Evolutionary conservation across 2,329 filamentous ascomycete genomes (phyloP), one percentile per base, ranked within the genome.

Genomic region (Stagonosporopsis tanaceti): DNA sequence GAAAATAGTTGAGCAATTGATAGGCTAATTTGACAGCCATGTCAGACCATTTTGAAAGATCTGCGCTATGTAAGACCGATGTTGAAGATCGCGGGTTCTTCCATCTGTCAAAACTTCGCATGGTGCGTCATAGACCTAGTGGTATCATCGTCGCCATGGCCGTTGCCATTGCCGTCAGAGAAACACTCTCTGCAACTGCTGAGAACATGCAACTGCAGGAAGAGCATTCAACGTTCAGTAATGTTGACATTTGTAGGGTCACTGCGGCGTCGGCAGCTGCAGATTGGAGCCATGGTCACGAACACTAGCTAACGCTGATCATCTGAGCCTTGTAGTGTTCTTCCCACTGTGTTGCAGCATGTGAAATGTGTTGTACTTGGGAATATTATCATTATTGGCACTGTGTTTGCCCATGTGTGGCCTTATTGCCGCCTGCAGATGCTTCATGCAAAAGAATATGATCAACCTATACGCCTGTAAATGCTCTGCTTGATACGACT

Each of bases 381-480:
- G n/a, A 24, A 8, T 25, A 48, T 50, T 57, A 57, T 45, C 25
- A 57, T 57, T 57, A 53, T 20, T 2, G 37, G 27, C 32, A 44
- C 4, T 12, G 30, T 45, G 17, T 25, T 35, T 38, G 48, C 39
- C 45, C 25, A 14, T 17, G n/a, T 44, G 15, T 14, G 12, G 38
- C 32, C 3, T 15, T n/a, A 30, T 35, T 34, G 27, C 38, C 37
- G 11, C 32, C 22, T 38, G 47, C 15, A 14, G 3, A 37, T 57
- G 44, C 44, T 45, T 34, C 37, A 12, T 39, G 12, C 25, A 35
- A 42, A 40, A 9, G 11, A 27, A 27, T 27, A 15, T 46, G 27
- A 46, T 61, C 27, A 65, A 15, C 58, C 64, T 46, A 69, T 41
- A 35, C 41, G 50, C 37, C 56, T 45, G 34, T 65, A 32, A 11